Base-by-base conservation (phyloP, 179 eudicot genomes). In the Spergularia azorica region DNA sequence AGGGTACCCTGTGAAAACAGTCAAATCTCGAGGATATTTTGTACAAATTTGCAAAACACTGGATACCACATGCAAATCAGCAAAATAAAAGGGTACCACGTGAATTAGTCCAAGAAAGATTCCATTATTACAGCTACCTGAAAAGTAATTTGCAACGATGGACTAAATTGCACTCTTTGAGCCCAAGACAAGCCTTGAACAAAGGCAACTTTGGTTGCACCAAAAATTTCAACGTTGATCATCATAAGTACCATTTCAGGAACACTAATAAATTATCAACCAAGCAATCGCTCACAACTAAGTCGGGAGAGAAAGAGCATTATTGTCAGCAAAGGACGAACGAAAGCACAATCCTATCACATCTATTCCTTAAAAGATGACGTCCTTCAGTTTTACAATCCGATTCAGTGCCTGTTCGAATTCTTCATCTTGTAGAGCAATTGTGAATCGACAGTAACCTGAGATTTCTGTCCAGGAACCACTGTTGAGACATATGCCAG, bases 391-490 rank as follows among this genome's bases (percentile, higher is more conserved):
- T 57, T 88, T 89, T 18, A 73, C 26, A 14, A 93, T 90, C 85
- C 91, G 80, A 70, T 80, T 85, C 76, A 95, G 83, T 46, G 96
- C 98, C 39, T 82, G 85, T 79, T 91, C 87, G 54, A 95, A 95
- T 74, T 93, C 95, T 48, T 76, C 71, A 17, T 93, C 97, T 78
- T 91, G 94, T 73, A 89, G 77, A 63, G 98, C 97, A 21, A 90
- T 80, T 13, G 99, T 91, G 84, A 95, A 93, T 32, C 99, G 90
- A 68, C 97, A 91, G 74, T 90, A 95, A 43, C 91, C 96, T 13
- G 99, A 91, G 72, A 90, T 88, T 67, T 97, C 99, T 1, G 98
- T 93, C 99, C 99, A 95, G 6, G 85, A 79, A 39, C 88, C 84
- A 36, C 98, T 88, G 64, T 93, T 93, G 78, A 95, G 89, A 89